A percentile compares a stretch with the other conserved stretches of the same genome.
Evolutionary conservation across 805 yeast genomes (phyloP).

Genomic region (Sungouiella thailandica): DNA sequence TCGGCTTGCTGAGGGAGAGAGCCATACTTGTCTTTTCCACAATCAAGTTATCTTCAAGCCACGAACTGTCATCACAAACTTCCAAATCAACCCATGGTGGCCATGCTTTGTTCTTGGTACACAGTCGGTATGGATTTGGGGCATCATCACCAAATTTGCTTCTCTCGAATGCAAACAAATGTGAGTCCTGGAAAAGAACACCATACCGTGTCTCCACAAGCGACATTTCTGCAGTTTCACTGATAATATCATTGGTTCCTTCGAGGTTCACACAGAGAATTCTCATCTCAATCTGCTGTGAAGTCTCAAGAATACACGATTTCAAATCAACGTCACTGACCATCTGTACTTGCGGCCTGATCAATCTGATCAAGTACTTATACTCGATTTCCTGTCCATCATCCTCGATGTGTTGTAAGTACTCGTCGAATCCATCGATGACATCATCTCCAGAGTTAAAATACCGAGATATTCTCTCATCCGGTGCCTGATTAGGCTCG

Average conservation of each 20-base stretch:
- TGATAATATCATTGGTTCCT: conserved; percentile 33
- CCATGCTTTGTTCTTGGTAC: conserved; percentile 7
- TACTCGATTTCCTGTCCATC: conserved; percentile 43
- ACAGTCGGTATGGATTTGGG: conserved; percentile 5
- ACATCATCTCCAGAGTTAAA: conserved; percentile 24
- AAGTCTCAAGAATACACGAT: conserved; percentile 47
- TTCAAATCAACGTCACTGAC: conserved; percentile 42
- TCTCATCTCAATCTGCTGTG: conserved; percentile 57
- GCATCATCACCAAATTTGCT: conserved; percentile 15
- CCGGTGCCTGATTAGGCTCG: conserved; percentile 5
- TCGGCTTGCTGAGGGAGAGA: conserved; percentile 45
- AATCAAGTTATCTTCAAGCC: conserved; percentile 23
- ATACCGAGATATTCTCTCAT: too few relatives aligned
- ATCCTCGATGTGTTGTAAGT: conserved; percentile 37
- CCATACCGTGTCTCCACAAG: conserved; percentile 56
- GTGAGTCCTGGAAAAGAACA: conserved; percentile 50
- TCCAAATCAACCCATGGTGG: conserved; percentile 20
- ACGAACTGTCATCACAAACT: conserved; percentile 21
- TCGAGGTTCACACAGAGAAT: conserved; percentile 41
- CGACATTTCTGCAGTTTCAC: conserved; percentile 29
- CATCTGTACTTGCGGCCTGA: conserved; percentile 80
- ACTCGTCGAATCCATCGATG: conserved; percentile 47
- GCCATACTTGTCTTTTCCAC: conserved; percentile 38
- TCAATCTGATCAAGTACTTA: conserved; percentile 60
- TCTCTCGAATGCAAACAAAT: conserved; percentile 46